These are phyloP conservation scores for Nemania serpens DNA, from an alignment of 2,329 filamentous ascomycete species.

Conservation along the genomic window DNA sequence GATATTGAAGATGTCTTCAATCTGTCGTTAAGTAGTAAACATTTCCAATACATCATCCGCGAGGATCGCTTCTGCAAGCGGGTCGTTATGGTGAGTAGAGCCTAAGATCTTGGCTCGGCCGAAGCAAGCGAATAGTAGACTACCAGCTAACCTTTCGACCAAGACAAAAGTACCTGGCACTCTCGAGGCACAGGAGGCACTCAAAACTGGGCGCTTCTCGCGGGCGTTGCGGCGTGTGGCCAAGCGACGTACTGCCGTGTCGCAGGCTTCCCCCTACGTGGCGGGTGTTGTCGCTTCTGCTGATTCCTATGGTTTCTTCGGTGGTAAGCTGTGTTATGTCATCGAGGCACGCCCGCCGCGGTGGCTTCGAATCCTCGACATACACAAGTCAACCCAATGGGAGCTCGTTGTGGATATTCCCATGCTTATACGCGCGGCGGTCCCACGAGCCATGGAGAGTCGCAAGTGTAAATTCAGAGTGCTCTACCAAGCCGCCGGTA, in stretches of 20 bases:
- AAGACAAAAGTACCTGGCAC: slow-evolving; percentile 43
- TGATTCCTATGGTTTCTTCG: slow-evolving; percentile 64
- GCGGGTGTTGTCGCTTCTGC: slow-evolving; percentile 63
- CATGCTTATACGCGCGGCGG: slow-evolving; percentile 43
- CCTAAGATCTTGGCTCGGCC: neutral
- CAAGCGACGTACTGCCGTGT: slow-evolving; percentile 64
- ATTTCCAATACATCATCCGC: slow-evolving; percentile 55
- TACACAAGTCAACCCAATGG: slow-evolving; percentile 52
- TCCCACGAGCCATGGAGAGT: slow-evolving; percentile 44
- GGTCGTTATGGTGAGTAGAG: slow-evolving; percentile 58
- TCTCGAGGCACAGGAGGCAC: slow-evolving; percentile 42
- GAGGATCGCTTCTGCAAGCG: slow-evolving; percentile 62
- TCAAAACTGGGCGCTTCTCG: slow-evolving; percentile 47
- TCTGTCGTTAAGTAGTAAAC: slow-evolving; percentile 57
- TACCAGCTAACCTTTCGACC: slow-evolving; percentile 30
- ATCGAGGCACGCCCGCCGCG: slow-evolving; percentile 45
- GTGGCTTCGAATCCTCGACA: slow-evolving; percentile 61
- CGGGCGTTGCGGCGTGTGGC: slow-evolving; percentile 62
- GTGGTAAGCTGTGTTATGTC: slow-evolving; percentile 69
- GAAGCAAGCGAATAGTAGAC: slow-evolving; percentile 24
- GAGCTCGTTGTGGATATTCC: slow-evolving; percentile 64
- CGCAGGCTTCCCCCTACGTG: slow-evolving; percentile 65
- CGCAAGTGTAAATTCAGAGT: slow-evolving; percentile 55
- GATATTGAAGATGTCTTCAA: slow-evolving; percentile 62
- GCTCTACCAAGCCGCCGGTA: slow-evolving; percentile 60